Conservation (phyloP, 371 early-diverging fungal species). For the Thermomucor indicae-seudaticae region DNA sequence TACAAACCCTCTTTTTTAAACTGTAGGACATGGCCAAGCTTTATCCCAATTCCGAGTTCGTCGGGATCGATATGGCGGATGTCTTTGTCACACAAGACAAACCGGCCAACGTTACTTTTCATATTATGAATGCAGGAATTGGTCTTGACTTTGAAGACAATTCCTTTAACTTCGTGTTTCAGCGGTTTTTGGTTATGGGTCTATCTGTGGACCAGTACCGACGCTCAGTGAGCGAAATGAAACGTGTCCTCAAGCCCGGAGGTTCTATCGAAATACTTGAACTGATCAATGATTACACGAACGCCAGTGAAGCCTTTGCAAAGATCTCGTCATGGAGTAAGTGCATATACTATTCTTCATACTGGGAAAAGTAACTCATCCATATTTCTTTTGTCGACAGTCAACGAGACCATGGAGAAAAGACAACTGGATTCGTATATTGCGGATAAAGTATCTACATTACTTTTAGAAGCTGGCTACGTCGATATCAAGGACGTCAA, state of each 20-base stretch:
- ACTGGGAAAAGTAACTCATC: not conserved
- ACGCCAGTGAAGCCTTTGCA: slow-evolving; percentile 29
- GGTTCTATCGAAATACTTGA: slow-evolving; percentile 41
- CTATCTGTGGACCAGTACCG: slow-evolving; percentile 28
- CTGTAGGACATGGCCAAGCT: slow-evolving; percentile 38
- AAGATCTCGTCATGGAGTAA: slow-evolving; percentile 36
- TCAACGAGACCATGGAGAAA: slow-evolving; percentile 22
- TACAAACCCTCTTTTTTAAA: not conserved
- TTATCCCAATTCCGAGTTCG: slow-evolving; percentile 41
- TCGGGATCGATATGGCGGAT: slow-evolving; percentile 43
- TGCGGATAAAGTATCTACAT: slow-evolving; percentile 29
- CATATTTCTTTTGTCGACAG: slow-evolving; percentile 7
- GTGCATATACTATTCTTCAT: not conserved
- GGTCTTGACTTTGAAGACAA: slow-evolving; percentile 29
- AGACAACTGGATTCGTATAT: slow-evolving; percentile 36
- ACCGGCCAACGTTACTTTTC: slow-evolving; percentile 30
- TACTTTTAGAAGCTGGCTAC: slow-evolving; percentile 22
- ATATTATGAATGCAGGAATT: slow-evolving; percentile 25
- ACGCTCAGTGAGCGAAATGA: slow-evolving; percentile 29
- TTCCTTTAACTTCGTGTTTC: slow-evolving; percentile 43
- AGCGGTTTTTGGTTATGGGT: slow-evolving; percentile 46
- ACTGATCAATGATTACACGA: slow-evolving; percentile 27
- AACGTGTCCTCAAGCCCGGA: slow-evolving; percentile 33
- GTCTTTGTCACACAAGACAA: slow-evolving; percentile 21
- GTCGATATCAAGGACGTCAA: slow-evolving; percentile 16